These are phyloP conservation scores for Podila minutissima DNA, from an alignment of 192 early-diverging fungal species.

Conservation along the genomic window DNA sequence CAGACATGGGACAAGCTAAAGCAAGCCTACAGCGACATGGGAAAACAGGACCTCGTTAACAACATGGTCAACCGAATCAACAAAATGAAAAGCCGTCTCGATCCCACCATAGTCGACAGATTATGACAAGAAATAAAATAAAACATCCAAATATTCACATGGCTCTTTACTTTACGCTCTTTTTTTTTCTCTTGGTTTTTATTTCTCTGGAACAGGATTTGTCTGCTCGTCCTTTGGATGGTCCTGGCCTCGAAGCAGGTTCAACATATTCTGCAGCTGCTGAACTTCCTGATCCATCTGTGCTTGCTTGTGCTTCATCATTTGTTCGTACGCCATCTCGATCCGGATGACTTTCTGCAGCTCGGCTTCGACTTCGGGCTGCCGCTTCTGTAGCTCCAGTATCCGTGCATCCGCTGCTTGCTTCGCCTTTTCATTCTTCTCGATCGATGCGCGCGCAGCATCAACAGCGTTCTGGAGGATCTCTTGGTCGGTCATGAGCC, in stretches of 20 bases:
- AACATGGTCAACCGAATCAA: slow-evolving; percentile 25
- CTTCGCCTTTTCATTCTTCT: slow-evolving; percentile 1
- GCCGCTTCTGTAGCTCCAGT: not conserved
- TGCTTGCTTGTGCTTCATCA: slow-evolving; percentile 15
- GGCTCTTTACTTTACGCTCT: not conserved
- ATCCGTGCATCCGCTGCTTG: slow-evolving; percentile 10
- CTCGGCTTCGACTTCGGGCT: slow-evolving; percentile 14
- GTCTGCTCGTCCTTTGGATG: not conserved
- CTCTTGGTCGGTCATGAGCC: slow-evolving; percentile 24
- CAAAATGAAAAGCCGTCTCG: slow-evolving; percentile 14
- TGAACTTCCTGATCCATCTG: slow-evolving; percentile 22
- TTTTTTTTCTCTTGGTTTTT: not conserved
- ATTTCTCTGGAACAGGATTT: not conserved
- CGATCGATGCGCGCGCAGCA: not conserved
- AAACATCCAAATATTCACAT: not conserved
- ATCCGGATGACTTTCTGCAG: slow-evolving; percentile 4
- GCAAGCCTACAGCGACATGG: slow-evolving; percentile 40
- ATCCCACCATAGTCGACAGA: not conserved
- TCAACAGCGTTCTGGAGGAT: slow-evolving; percentile 12
- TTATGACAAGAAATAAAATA: not conserved
- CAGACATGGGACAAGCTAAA: slow-evolving; percentile 18
- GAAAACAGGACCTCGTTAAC: slow-evolving; percentile 31
- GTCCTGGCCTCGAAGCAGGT: slow-evolving; percentile 5
- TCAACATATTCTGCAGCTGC: slow-evolving; percentile 13
- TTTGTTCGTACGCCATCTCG: slow-evolving; percentile 14